Evolutionary conservation across 2,329 filamentous ascomycete species (phyloP).

Genomic region (Pochonia chlamydosporia): DNA sequence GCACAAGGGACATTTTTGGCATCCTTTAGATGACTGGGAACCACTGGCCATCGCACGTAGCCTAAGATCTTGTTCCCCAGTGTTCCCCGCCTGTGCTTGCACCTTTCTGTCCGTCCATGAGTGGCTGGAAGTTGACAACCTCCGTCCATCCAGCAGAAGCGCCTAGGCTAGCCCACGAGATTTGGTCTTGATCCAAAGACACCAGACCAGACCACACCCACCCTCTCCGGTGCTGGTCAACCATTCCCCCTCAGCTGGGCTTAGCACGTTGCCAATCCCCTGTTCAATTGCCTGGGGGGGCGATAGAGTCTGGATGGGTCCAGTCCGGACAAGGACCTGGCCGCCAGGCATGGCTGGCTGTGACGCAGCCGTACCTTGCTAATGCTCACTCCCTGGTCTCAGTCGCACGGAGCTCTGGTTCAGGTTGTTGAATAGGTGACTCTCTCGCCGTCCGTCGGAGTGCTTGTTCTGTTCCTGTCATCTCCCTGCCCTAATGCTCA

Average conservation of each 20-base stretch:
- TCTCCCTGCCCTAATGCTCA: conserved; percentile 1
- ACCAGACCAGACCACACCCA: background rate
- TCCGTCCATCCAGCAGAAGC: background rate
- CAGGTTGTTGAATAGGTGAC: conserved; percentile 1
- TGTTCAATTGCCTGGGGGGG: background rate
- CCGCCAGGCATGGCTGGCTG: background rate
- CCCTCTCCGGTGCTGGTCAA: background rate
- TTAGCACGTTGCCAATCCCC: conserved; percentile 2
- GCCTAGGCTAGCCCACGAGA: background rate
- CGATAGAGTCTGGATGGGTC: background rate
- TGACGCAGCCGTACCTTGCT: conserved; percentile 1
- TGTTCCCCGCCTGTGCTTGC: no score
- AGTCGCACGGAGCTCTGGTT: background rate
- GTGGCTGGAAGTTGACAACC: background rate
- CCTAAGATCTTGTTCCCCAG: no score
- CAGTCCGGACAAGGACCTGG: background rate
- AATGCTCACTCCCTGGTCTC: background rate
- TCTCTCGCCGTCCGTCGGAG: conserved; percentile 5
- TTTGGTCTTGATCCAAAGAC: background rate
- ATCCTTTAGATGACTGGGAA: background rate
- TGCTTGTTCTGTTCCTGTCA: conserved; percentile 2
- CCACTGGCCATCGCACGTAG: background rate
- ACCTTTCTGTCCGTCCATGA: background rate
- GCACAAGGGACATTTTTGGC: background rate
- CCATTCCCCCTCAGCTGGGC: conserved; percentile 6